Evolutionary conservation across 257 asterid species (phyloP).

Genomic region (Fraxinus quadrangulata): DNA sequence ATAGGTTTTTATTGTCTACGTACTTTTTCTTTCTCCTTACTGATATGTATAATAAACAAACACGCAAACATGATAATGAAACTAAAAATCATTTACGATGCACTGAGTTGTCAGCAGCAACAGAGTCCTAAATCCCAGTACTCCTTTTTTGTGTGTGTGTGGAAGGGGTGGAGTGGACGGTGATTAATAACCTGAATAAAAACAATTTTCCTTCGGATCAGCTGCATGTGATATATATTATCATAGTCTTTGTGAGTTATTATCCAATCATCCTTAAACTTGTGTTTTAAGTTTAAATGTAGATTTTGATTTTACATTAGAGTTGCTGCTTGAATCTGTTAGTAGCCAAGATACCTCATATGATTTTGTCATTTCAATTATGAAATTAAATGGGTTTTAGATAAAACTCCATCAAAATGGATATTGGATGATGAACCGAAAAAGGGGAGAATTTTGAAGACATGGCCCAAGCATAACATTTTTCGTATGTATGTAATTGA

Average conservation of each 20-base stretch:
- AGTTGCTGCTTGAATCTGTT: slow-evolving; percentile 8
- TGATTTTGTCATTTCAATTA: neutral
- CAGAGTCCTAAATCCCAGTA: no score
- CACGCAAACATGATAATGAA: no score
- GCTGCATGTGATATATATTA: neutral
- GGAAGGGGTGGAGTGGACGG: neutral
- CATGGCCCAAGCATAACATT: neutral
- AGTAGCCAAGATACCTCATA: neutral
- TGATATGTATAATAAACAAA: no score
- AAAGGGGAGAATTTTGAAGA: neutral
- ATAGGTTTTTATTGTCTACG: neutral
- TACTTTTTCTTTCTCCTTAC: neutral
- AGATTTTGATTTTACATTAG: slow-evolving; percentile 7
- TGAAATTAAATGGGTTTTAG: neutral
- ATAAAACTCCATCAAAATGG: neutral
- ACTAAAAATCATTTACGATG: no score
- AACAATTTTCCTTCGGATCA: no score
- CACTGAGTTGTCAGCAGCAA: no score
- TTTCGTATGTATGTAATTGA: slow-evolving; percentile 4
- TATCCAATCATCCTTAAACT: slow-evolving; percentile 19
- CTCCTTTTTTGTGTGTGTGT: neutral
- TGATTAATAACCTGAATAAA: no score
- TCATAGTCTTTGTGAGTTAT: neutral
- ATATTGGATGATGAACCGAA: neutral
- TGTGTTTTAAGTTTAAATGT: slow-evolving; percentile 4